Percentiles rank a stretch among this genome's conserved stretches.
These are phyloP conservation scores for Penicillium daleae DNA, from an alignment of 495 filamentous ascomycete genomes.

Conservation along the genomic window DNA sequence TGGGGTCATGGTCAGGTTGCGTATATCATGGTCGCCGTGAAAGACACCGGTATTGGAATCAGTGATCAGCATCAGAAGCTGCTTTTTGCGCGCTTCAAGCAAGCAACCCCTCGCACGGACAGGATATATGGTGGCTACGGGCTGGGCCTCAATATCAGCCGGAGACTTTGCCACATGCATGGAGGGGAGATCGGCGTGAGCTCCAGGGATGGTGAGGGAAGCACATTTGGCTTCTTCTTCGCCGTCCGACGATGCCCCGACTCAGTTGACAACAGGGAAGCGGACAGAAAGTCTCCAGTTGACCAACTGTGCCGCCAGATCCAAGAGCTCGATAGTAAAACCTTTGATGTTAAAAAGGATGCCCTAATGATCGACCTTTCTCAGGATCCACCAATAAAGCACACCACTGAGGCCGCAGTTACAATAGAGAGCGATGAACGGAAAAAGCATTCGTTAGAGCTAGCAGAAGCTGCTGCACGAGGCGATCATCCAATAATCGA, in stretches of 20 bases:
- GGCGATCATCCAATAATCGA: not conserved
- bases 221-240: slow-evolving; percentile 86
- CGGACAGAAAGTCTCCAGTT: slow-evolving; percentile 27
- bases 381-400: not conserved
- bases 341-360: not conserved
- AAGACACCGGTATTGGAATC: slow-evolving; percentile 79
- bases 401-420: not conserved
- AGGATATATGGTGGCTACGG: slow-evolving; percentile 83
- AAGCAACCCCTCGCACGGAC: slow-evolving; percentile 77
- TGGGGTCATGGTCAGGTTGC: slow-evolving; percentile 72
- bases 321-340: not conserved
- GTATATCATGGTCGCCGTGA: slow-evolving; percentile 73
- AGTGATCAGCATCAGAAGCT: slow-evolving; percentile 72
- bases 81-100: slow-evolving; percentile 81
- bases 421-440: not conserved
- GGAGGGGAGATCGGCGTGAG: slow-evolving; percentile 83
- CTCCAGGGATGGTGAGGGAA: slow-evolving; percentile 71
- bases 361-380: not conserved
- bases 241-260: slow-evolving; percentile 48
- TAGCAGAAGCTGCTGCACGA: slow-evolving; percentile 3
- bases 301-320: slow-evolving; percentile 11
- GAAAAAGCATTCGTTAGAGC: not conserved
- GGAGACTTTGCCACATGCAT: slow-evolving; percentile 77
- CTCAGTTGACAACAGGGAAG: not conserved
- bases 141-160: slow-evolving; percentile 80